Evolutionary conservation across 768 basidiomycete genomes (phyloP), one percentile per base, ranked within the genome.

Genomic region (Cytidiella melzeri): DNA sequence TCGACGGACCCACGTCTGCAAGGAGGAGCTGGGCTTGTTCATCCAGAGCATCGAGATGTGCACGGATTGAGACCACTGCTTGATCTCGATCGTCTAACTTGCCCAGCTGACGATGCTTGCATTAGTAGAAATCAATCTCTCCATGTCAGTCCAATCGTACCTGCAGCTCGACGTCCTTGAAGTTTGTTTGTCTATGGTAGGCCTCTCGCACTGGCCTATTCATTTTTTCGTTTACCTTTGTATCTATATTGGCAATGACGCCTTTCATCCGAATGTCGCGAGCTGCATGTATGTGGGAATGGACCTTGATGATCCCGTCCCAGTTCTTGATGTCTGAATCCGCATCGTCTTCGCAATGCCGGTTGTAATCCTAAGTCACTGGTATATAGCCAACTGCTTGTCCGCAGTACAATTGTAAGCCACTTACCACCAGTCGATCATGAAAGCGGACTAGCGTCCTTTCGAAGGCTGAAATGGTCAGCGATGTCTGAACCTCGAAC

Each of bases 231-330:
- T 43, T 43, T 2, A 46, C 44, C 43, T 55, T 53, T 1, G 57
- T 55, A 23, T 53, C 51, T 36, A 41, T 50, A 27, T 53, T 53
- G 3, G 43, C 30, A 3, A 40, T 47, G 13, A 41, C 54, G 1
- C 57, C 57, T n/a, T 58, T 58, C 1, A 19, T 40, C 1, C 18
- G 3, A 13, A 58, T 58, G 24, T 55, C 54, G 10, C 41, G 24
- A 18, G 36, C 41, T 4, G n/a, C 34, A 52, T 58, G 57, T 15
- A 27, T 23, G 24, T 48, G 44, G 5, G 23, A 46, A 28, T 58
- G 57, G 1, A 27, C 15, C 41, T 58, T 58, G 30, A 34, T 47
- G 37, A 55, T 34, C 9, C 9, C 50, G 15, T 55, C 45, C 54
- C 54, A 58, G 30, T 34, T 15, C 15, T 34, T 34, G 20, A 13